These are phyloP conservation scores for Daldinia eschscholtzii DNA, from an alignment of 2,329 filamentous ascomycete genomes.

Conservation along the genomic window DNA sequence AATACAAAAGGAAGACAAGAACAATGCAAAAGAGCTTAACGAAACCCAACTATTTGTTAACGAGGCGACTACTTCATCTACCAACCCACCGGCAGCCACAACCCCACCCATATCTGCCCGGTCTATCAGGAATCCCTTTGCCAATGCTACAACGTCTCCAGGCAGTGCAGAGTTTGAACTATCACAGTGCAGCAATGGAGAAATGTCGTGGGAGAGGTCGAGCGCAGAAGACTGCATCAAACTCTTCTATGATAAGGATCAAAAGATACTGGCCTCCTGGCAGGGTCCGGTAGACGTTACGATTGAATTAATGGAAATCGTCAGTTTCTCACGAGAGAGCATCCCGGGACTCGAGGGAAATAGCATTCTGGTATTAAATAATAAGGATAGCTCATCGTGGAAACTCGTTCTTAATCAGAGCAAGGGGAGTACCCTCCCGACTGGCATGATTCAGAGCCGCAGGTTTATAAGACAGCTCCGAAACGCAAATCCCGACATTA, in stretches of 20 bases:
- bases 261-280: slow-evolving; percentile 28
- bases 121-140: neutral
- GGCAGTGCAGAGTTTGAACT: slow-evolving; percentile 41
- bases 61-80: neutral
- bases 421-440: slow-evolving; percentile 35
- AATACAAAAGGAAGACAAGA: neutral
- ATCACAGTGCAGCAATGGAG: slow-evolving; percentile 38
- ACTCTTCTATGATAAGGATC: slow-evolving; percentile 42
- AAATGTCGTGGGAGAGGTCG: slow-evolving; percentile 39
- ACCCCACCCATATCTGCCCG: neutral
- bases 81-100: neutral
- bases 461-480: slow-evolving; percentile 47
- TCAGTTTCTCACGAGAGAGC: slow-evolving; percentile 33
- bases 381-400: slow-evolving; percentile 27
- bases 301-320: slow-evolving; percentile 42
- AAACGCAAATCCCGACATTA: slow-evolving; percentile 34
- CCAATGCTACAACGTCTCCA: neutral
- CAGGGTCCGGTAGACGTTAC: slow-evolving; percentile 25
- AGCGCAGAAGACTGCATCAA: slow-evolving; percentile 28
- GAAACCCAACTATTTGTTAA: neutral
- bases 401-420: slow-evolving; percentile 45
- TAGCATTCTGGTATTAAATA: slow-evolving; percentile 28
- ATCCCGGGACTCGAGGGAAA: slow-evolving; percentile 38
- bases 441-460: slow-evolving; percentile 45
- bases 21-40: neutral